Evolutionary conservation across 768 basidiomycete species (phyloP), one percentile per base, ranked within the genome.

Genomic region (Plicaturopsis crispa): DNA sequence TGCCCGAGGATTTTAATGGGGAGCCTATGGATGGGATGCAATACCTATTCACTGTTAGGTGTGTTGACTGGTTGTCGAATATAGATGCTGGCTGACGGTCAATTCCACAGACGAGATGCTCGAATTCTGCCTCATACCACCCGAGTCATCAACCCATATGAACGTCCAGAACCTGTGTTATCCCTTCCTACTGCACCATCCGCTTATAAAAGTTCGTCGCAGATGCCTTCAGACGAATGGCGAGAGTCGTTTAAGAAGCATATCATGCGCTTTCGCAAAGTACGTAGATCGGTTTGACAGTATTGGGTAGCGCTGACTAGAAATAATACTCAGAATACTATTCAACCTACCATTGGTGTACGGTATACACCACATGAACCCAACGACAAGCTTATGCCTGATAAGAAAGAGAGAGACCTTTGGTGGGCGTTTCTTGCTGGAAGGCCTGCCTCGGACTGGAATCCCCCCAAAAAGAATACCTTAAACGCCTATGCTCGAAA

Each of bases 401-500:
- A 83, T 35, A 80, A 70, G 52, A 78, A 72, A 51, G 77, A 84
- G 42, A 69, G 87, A 39, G 81, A 85, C 45, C 57, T 65, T 13
- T 90, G 87, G 87, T 89, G 87, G 87, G 69, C 71, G 12, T 90
- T 79, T 46, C 58, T 90, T 4, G 63, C 74, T 32, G 87, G 85
- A 23, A 65, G 65, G 46, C 78, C 83, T n/a, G 73, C 76, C 50
- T 65, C 69, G 22, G 75, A 72, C 30, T 88, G 85, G 85, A 71
- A 70, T 50, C 66, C 72, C 16, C 65, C 70, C 8, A 75, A 72
- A 43, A 54, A 55, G 37, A 50, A n/a, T n/a, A n/a, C 38, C 37
- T 50, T 32, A 62, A 55, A 36, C 31, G 36, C 14, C 36, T 41
- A 6, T 32, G 28, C 24, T 40, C 39, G 20, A 49, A 49, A 31